Evolutionary conservation across 1,284 basidiomycete species (phyloP), one percentile per base, ranked within the genome.

Genomic region (Peniophora sp.): DNA sequence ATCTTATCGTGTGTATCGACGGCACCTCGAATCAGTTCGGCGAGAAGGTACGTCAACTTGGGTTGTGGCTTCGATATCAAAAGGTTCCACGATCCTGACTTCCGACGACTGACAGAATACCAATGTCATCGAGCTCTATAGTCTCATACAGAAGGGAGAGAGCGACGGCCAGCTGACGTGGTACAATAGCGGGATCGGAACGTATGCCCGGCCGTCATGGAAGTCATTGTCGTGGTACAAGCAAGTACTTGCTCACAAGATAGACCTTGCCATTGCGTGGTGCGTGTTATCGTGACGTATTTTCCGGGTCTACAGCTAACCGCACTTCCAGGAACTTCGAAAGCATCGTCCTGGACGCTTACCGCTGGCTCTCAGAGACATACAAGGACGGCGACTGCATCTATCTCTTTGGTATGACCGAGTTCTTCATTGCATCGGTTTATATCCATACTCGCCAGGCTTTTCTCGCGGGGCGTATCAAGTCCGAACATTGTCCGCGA

Each of bases 391-490:
- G 49, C 18, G 52, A 53, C 35, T 18, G 49, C 12, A 47, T 53
- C 10, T 53, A 39, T 24, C 43, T 53, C 17, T 53, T 53, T 20
- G 52, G 52, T 53, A 15, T 5, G 8, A 8, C 37, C 8, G 5
- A n/a, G 37, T 12, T 32, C 27, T 32, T 12, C 12, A 32, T 32
- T 12, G 27, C 12, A 32, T 6, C 27, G 12, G 27, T 5, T 12
- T 32, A 5, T 32, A 32, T 12, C 12, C 27, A 32, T 32, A 32
- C 27, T 32, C 27, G 12, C 47, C 54, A 74, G 74, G 74, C 9
- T 75, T 74, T 52, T 74, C 72, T 47, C 63, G 73, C 24, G 73
- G 72, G 14, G 72, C 73, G 20, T 75, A 72, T 54, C 72, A 74
- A 61, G 72, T 66, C 11, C 66, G 73, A 2, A 61, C 60, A 2